These are phyloP conservation scores for Phytophthora aleatoria DNA, from an alignment of 352 stramenopile genomes.

Conservation along the genomic window DNA sequence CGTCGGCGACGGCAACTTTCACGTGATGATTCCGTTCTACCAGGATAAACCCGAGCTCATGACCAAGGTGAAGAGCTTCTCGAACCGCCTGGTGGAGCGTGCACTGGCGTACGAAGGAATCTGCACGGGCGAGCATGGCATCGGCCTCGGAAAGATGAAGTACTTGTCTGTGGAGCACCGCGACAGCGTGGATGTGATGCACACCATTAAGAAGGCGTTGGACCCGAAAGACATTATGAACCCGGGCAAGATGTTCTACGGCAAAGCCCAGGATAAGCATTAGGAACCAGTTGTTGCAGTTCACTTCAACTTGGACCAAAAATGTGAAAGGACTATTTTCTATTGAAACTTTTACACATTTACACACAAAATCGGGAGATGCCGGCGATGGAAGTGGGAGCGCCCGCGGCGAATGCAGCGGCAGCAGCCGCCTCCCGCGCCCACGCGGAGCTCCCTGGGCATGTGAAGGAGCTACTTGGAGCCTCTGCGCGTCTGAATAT, in stretches of 20 bases:
- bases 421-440: slow-evolving; percentile 3
- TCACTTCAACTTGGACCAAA: slow-evolving; percentile 15
- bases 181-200: slow-evolving; percentile 92
- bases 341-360: background rate
- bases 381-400: slow-evolving; percentile 22
- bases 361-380: slow-evolving; percentile 16
- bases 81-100: slow-evolving; percentile 68
- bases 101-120: slow-evolving; percentile 91
- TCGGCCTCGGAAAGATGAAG: slow-evolving; percentile 95
- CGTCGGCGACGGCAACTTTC: slow-evolving; percentile 97
- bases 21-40: slow-evolving; percentile 94
- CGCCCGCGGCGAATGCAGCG: slow-evolving; percentile 7
- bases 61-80: slow-evolving; percentile 85
- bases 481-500: slow-evolving; percentile 42
- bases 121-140: slow-evolving; percentile 97
- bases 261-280: slow-evolving; percentile 17
- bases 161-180: slow-evolving; percentile 92
- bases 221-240: slow-evolving; percentile 97
- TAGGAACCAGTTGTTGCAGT: background rate
- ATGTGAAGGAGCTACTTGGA: slow-evolving; percentile 40
- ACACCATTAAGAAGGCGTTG: slow-evolving; percentile 92
- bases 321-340: slow-evolving; percentile 13
- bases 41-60: slow-evolving; percentile 83
- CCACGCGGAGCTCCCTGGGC: slow-evolving; percentile 31
- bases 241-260: slow-evolving; percentile 95